Conservation (phyloP, 2,329 filamentous ascomycete genomes). For the Colletotrichum sp. region DNA sequence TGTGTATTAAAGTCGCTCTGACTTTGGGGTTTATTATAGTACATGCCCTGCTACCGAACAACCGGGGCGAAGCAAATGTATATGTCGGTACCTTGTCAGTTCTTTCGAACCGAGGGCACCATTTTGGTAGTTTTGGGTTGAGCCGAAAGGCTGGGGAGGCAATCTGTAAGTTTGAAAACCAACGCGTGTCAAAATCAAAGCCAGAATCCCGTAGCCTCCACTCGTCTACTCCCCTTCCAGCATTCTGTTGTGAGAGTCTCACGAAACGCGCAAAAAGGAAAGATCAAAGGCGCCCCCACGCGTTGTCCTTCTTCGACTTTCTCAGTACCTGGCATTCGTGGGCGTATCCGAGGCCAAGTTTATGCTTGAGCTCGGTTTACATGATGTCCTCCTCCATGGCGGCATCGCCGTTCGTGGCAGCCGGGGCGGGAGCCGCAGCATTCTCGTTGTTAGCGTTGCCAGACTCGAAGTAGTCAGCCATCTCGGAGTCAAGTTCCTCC, state of each 20-base stretch:
- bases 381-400: conserved; percentile 73
- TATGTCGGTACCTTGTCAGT: neutral
- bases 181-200: conserved; percentile 13
- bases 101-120: neutral
- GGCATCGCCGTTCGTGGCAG: conserved; percentile 56
- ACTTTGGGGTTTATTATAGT: conserved; percentile 11
- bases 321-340: neutral
- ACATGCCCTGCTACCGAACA: conserved; percentile 6
- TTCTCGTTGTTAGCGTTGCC: conserved; percentile 47
- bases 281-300: neutral
- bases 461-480: conserved; percentile 89
- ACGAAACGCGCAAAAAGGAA: conserved; percentile 11
- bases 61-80: conserved; percentile 3
- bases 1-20: conserved; percentile 9
- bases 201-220: conserved; percentile 11
- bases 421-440: conserved; percentile 49
- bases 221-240: conserved; percentile 2
- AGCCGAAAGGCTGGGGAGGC: conserved; percentile 7
- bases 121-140: conserved; percentile 4
- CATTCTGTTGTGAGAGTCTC: conserved; percentile 8
- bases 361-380: conserved; percentile 27
- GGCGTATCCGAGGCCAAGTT: neutral
- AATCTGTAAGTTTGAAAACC: conserved; percentile 16
- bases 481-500: conserved; percentile 95
- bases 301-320: neutral